Evolutionary conservation across 768 basidiomycete species (phyloP), one percentile per base, ranked within the genome.

Genomic region (Boletales sp.): DNA sequence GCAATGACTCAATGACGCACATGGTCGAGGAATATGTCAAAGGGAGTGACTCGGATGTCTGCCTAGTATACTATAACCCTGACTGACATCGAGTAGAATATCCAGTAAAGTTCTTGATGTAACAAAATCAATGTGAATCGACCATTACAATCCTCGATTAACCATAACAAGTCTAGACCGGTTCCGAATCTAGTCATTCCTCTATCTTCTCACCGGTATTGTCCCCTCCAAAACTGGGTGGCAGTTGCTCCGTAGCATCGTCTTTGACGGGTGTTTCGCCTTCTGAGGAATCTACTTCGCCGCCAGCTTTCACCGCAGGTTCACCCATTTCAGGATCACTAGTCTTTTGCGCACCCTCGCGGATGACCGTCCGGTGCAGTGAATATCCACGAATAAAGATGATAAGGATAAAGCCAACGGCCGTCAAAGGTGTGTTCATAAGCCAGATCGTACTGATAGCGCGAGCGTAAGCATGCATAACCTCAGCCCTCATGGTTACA

Each of bases 381-480:
- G 74, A 59, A 50, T 74, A 74, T 13, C 46, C 63, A 21, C 62
- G 70, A 34, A 75, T 52, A 50, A 69, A 72, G 8, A 72, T 21
- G 12, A 64, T 44, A 40, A 70, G 60, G 25, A 71, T 17, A 30
- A 74, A 50, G 21, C 67, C 69, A 14, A 71, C 36, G 17, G 44
- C 65, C 15, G 66, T 52, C 18, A 73, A 14, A 11, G 69, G 63
- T 4, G 64, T 59, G 44, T 67, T 65, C 33, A 76, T 67, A 18
- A 72, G 58, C 74, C 72, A 76, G 34, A 76, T 65, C 1, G 63
- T 64, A n/a, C 65, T 59, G 46, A 75, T 62, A 19, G 68, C 65
- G 36, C 62, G 63, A 34, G 72, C 57, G 48, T 68, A 74, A 12
- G 71, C 70, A 34, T 72, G 71, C 49, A 69, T 62, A 2, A 75